Base-by-base conservation (phyloP, 108 stramenopile genomes). In the Craspedostauros australis region DNA sequence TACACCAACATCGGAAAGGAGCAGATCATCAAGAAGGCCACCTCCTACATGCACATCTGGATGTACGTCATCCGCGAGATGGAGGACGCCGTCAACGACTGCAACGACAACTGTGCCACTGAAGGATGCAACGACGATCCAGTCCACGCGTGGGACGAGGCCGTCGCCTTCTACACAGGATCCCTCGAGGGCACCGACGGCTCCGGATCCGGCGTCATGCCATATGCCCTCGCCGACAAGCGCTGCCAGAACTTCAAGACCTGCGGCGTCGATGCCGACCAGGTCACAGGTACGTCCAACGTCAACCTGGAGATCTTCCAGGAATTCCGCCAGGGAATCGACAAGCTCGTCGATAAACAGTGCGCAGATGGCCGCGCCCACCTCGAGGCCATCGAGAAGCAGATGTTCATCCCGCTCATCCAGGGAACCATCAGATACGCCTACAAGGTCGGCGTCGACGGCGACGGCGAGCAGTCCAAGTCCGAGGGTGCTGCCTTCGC, bases 401-500 rank as follows among this genome's bases (percentile, higher is more conserved):
- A 81, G 40, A 85, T 87, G 89, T 45, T 58, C 42, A 44, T 91
- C 22, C 89, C 89, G 6, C 38, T 90, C 19, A 69, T 90, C 40
- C 88, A 90, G 52, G 88, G 84, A 4, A 55, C 78, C 15, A 44
- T 91, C 1, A 55, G 75, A 18, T 85, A 87, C 33, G 80, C 85
- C 0, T 82, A 87, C 60, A 65, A 73, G 34, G 27, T 48, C 2
- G 61, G 45, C 26, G 22, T 33, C 18, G 37, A 57, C 7, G n/a
- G 15, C 11, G 33, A 39, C n/a, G 20, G 33, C 23, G 65, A 76
- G 31, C 75, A 82, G 66, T 66, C 69, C 23, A 55, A 72, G 23
- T 79, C 81, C 7, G 81, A 85, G 46, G 85, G 83, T 22, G 81
- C 79, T 15, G 56, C 52, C 4, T 91, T 87, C 53, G 89, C 86